These are phyloP conservation scores for Leucosporidium yakuticum DNA, from an alignment of 768 basidiomycete species.

Conservation along the genomic window DNA sequence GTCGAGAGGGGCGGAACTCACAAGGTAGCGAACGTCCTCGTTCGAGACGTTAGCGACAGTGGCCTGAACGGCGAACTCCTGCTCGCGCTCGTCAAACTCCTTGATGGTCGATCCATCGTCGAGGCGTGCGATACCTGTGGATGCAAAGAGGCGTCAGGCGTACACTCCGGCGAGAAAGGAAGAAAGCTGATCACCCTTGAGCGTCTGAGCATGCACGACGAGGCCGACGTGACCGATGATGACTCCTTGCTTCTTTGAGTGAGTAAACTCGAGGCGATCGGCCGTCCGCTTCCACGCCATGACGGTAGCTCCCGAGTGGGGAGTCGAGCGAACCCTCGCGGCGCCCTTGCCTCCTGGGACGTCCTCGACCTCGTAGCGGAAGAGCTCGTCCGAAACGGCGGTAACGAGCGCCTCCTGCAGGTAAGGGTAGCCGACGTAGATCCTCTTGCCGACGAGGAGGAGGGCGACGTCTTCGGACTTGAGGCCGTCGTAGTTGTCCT, in stretches of 20 bases:
- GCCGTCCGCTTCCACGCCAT: slow-evolving; percentile 75
- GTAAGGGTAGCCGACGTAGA: slow-evolving; percentile 88
- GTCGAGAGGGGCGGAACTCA: slow-evolving; percentile 17
- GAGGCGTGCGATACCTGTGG: slow-evolving; percentile 73
- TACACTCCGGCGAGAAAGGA: slow-evolving; percentile 2
- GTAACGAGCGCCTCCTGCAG: slow-evolving; percentile 83
- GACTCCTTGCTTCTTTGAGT: slow-evolving; percentile 84
- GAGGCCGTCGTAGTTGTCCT: slow-evolving; percentile 59
- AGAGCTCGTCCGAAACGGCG: slow-evolving; percentile 75
- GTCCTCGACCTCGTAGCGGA: slow-evolving; percentile 63
- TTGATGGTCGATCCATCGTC: slow-evolving; percentile 89
- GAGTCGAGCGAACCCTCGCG: background rate
- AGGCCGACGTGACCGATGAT: slow-evolving; percentile 74
- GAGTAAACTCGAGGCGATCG: slow-evolving; percentile 70
- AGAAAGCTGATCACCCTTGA: slow-evolving; percentile 62
- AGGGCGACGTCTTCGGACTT: slow-evolving; percentile 68
- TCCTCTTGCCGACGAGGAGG: slow-evolving; percentile 66
- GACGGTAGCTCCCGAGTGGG: slow-evolving; percentile 44
- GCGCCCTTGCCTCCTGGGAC: background rate
- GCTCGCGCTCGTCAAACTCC: slow-evolving; percentile 88
- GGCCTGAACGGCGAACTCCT: slow-evolving; percentile 82
- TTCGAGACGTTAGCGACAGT: slow-evolving; percentile 69
- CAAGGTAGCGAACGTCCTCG: slow-evolving; percentile 67
- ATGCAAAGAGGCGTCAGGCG: background rate
- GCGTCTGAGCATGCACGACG: slow-evolving; percentile 76